phyloP scores from a whole-genome alignment of 2,329 filamentous ascomycete genomes.

The Diaporthe citrichinensis region DNA sequence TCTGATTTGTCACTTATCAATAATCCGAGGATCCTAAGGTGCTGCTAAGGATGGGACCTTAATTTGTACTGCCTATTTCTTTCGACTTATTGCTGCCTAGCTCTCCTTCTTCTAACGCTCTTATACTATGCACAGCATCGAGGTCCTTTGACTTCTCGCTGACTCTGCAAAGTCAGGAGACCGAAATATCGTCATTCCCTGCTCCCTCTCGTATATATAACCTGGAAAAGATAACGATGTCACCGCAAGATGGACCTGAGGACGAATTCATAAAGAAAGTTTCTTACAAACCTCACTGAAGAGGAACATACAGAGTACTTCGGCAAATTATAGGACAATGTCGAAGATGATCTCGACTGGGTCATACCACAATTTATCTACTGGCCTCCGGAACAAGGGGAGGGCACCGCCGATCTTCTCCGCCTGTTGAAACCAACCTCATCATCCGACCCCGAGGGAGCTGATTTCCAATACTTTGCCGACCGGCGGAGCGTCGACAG shows the following conservation, averaged over 20 bases:
- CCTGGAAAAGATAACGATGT: background rate
- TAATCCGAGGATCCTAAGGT: too few species aligned
- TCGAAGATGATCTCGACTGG: background rate
- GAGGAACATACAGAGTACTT: background rate
- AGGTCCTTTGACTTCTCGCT: background rate
- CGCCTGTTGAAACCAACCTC: background rate
- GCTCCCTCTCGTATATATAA: background rate
- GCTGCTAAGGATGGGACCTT: background rate
- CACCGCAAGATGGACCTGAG: background rate
- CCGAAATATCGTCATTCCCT: background rate
- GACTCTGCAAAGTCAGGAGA: background rate
- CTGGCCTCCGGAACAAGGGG: background rate
- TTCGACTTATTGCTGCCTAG: background rate
- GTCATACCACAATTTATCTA: background rate
- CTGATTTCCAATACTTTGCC: background rate
- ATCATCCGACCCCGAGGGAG: background rate
- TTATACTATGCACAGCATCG: background rate
- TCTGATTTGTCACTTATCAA: background rate
- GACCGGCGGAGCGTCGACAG: background rate
- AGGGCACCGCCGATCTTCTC: background rate
- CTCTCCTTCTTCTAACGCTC: background rate
- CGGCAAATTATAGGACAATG: background rate
- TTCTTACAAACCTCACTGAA: background rate
- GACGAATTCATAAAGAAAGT: background rate
- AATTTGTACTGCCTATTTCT: too few species aligned